These are phyloP conservation scores for Geosmithia putterillii DNA, from an alignment of 2,329 filamentous ascomycete species.

Conservation along the genomic window DNA sequence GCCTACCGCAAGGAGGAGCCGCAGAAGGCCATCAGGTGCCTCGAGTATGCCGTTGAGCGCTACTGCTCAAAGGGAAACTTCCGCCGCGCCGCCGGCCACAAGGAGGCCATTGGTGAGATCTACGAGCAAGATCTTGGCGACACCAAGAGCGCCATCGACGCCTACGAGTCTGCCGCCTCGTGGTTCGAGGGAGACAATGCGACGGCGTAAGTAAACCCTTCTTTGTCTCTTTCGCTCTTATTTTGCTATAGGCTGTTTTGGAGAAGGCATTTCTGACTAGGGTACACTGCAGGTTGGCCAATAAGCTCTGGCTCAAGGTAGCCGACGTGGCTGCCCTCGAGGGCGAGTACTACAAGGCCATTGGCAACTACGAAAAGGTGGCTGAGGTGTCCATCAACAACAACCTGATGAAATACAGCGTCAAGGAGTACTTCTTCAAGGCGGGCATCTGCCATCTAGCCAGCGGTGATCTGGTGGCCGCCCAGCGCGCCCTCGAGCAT, in stretches of 20 bases:
- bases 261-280: neutral
- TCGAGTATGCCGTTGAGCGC: conserved; percentile 69
- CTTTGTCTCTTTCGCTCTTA: conserved; percentile 21
- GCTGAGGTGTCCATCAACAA: conserved; percentile 69
- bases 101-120: conserved; percentile 78
- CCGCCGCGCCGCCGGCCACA: conserved; percentile 76
- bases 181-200: conserved; percentile 89
- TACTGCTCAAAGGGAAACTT: conserved; percentile 88
- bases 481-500: conserved; percentile 66
- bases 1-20: conserved; percentile 80
- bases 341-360: conserved; percentile 73
- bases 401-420: conserved; percentile 84
- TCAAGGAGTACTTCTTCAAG: conserved; percentile 94
- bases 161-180: conserved; percentile 73
- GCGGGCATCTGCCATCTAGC: conserved; percentile 82
- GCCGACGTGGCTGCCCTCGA: conserved; percentile 77
- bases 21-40: conserved; percentile 67
- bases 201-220: conserved; percentile 67
- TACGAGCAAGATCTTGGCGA: conserved; percentile 76
- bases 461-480: conserved; percentile 60
- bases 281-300: conserved; percentile 52
- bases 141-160: conserved; percentile 63
- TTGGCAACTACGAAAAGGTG: conserved; percentile 74
- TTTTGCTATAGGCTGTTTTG: neutral
- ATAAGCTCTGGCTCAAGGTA: conserved; percentile 87